These are phyloP conservation scores for Cladophialophora chaetospira DNA, from an alignment of 2,329 filamentous ascomycete species.

Conservation along the genomic window DNA sequence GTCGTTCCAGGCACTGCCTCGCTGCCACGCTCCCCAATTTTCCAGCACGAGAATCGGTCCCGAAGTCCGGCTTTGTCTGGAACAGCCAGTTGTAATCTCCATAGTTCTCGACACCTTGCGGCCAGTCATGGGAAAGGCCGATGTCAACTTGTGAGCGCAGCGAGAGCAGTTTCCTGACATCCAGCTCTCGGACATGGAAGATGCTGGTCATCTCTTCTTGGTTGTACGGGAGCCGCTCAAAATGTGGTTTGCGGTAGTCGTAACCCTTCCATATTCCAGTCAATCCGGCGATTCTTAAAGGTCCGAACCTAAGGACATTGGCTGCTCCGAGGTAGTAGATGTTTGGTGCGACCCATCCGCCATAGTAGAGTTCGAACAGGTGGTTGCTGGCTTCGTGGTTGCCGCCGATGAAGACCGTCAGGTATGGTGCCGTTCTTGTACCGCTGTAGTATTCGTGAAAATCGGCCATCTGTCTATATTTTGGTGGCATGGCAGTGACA, in stretches of 20 bases:
- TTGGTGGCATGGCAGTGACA: constrained; percentile 84
- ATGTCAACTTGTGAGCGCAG: constrained; percentile 86
- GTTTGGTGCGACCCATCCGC: constrained; percentile 93
- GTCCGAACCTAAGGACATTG: constrained; percentile 81
- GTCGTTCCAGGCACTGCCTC: constrained; percentile 73
- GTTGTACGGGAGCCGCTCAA: constrained; percentile 84
- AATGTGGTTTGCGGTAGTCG: constrained; percentile 81
- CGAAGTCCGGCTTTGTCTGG: constrained; percentile 71
- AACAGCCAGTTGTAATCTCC: constrained; percentile 73
- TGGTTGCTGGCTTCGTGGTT: constrained; percentile 95
- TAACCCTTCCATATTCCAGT: constrained; percentile 94
- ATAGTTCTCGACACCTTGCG: constrained; percentile 74
- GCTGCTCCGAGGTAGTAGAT: constrained; percentile 97
- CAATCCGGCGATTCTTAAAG: constrained; percentile 82
- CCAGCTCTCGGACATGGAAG: constrained; percentile 87
- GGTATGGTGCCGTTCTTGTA: constrained; percentile 72
- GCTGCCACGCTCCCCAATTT: constrained; percentile 79
- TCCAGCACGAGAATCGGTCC: constrained; percentile 72
- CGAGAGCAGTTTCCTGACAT: constrained; percentile 85
- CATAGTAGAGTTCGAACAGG: constrained; percentile 90
- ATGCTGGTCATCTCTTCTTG: constrained; percentile 74
- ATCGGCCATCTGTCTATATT: constrained; percentile 85
- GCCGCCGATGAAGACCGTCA: constrained; percentile 89
- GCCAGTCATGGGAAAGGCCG: constrained; percentile 95
- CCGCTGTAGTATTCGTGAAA: constrained; percentile 95